phyloP scores from a whole-genome alignment of 805 yeast genomes.

The Zygosaccharomyces bisporus region DNA sequence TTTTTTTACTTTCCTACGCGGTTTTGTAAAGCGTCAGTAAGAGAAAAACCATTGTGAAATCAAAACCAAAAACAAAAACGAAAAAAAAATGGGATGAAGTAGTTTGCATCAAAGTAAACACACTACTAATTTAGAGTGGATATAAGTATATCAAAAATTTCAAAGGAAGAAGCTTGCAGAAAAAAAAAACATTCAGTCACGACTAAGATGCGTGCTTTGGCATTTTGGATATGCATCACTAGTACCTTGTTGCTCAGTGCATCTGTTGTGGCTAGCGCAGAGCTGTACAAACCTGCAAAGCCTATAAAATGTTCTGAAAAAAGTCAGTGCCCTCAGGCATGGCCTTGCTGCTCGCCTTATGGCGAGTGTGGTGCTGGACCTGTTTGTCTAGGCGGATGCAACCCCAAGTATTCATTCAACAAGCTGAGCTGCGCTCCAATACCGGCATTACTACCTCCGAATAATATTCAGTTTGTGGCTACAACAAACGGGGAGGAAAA shows the following conservation, averaged over 20 bases:
- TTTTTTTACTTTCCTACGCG: conserved; percentile 25
- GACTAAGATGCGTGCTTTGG: neutral
- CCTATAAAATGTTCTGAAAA: conserved; percentile 25
- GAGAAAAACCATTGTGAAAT: conserved; percentile 28
- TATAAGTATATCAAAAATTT: too few relatives aligned
- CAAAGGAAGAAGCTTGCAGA: too few relatives aligned
- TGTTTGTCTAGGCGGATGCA: conserved; percentile 82
- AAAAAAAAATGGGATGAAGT: conserved; percentile 19
- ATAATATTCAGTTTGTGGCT: conserved; percentile 12
- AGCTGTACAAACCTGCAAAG: conserved; percentile 25
- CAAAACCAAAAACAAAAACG: conserved; percentile 13
- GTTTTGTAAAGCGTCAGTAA: conserved; percentile 26
- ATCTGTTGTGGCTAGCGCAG: conserved; percentile 10
- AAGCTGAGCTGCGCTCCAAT: conserved; percentile 73
- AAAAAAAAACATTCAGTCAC: too few relatives aligned
- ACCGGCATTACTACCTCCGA: conserved; percentile 55
- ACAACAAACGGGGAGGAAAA: conserved; percentile 9
- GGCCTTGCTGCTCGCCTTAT: conserved; percentile 86
- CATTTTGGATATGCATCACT: neutral
- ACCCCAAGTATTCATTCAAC: conserved; percentile 65
- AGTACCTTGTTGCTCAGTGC: neutral
- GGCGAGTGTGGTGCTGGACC: conserved; percentile 80
- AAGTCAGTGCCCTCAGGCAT: conserved; percentile 59
- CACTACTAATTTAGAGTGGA: neutral
- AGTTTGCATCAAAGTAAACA: conserved; percentile 6